phyloP scores from a whole-genome alignment of 176 grass and related monocot species.

The Oryza longistaminata region DNA sequence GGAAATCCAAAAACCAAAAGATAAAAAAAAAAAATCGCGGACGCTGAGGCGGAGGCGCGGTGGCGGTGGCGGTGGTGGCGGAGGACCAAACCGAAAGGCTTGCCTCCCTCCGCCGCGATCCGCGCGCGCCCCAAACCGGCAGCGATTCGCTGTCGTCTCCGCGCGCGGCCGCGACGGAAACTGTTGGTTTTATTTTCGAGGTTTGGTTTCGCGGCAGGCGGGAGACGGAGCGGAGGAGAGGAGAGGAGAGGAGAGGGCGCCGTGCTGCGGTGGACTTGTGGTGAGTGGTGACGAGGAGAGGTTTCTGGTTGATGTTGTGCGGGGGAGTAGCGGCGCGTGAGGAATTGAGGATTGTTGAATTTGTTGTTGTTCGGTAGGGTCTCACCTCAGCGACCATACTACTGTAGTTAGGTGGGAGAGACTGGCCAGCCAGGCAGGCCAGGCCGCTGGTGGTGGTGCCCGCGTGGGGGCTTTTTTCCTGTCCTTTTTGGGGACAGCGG shows the following conservation, averaged over 20 bases:
- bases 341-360: background rate
- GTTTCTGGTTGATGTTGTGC: background rate
- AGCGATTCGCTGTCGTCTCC: constrained; percentile 14
- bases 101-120: background rate
- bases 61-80: background rate
- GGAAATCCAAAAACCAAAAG: too few species aligned
- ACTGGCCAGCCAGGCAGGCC: background rate
- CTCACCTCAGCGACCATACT: background rate
- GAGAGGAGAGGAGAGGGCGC: background rate
- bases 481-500: constrained; percentile 20
- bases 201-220: background rate
- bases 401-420: constrained; percentile 14
- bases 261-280: background rate
- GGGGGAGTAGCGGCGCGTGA: background rate
- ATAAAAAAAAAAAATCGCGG: background rate
- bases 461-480: constrained; percentile 24
- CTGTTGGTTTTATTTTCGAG: background rate
- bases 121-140: constrained; percentile 18
- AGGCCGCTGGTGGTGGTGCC: background rate
- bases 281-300: background rate
- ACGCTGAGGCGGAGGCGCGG: background rate
- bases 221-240: too few species aligned
- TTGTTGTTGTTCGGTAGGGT: background rate
- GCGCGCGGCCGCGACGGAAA: constrained; percentile 7
- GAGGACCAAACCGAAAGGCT: background rate